phyloP scores from a whole-genome alignment of 2,329 filamentous ascomycete genomes.

The Cladophialophora immunda region DNA sequence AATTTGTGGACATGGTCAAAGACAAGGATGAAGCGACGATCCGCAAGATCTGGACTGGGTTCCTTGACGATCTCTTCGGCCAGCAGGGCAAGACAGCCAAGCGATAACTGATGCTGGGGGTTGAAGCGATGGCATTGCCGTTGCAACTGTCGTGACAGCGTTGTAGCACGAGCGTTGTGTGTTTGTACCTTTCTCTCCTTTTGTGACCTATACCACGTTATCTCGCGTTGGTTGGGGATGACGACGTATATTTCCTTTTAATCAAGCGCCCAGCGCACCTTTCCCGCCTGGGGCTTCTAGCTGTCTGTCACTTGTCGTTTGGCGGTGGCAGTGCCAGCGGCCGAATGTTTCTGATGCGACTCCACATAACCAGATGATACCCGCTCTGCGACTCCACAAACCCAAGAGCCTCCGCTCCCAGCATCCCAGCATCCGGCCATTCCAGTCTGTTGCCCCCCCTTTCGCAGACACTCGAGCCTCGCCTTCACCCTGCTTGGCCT shows the following conservation, averaged over 20 bases:
- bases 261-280: slow-evolving; percentile 30
- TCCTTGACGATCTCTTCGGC: slow-evolving; percentile 61
- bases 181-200: neutral
- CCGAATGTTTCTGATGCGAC: slow-evolving; percentile 22
- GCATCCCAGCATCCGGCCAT: slow-evolving; percentile 5
- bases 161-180: slow-evolving; percentile 13
- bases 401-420: slow-evolving; percentile 19
- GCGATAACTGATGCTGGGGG: slow-evolving; percentile 20
- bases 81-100: slow-evolving; percentile 45
- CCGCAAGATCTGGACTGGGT: slow-evolving; percentile 56
- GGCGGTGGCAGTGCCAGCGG: slow-evolving; percentile 16
- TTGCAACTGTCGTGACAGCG: slow-evolving; percentile 11
- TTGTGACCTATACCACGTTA: slow-evolving; percentile 20
- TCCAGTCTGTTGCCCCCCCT: slow-evolving; percentile 15
- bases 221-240: slow-evolving; percentile 10
- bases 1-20: slow-evolving; percentile 48
- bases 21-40: slow-evolving; percentile 52
- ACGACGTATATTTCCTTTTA: slow-evolving; percentile 19
- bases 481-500: neutral
- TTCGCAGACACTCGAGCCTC: slow-evolving; percentile 7
- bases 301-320: slow-evolving; percentile 7
- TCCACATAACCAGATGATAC: slow-evolving; percentile 12
- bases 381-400: slow-evolving; percentile 19
- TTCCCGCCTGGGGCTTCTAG: slow-evolving; percentile 5
- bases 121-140: slow-evolving; percentile 1